Evolutionary conservation across 352 stramenopile genomes (phyloP), one percentile per base, ranked within the genome.

Genomic region (Phytophthora idaei): DNA sequence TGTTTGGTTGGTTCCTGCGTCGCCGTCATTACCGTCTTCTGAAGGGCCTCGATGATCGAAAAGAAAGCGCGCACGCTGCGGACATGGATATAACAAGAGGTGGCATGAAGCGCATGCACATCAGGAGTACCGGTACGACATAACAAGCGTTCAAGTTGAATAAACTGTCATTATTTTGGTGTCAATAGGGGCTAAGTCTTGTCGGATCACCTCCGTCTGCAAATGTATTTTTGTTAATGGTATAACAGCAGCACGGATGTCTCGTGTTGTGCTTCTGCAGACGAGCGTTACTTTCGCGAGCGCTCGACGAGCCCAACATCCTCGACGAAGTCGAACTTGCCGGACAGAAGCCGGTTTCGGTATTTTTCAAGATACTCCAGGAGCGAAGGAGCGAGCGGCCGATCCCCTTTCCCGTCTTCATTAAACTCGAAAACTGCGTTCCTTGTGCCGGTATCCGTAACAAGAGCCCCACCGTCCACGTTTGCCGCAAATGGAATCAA

Each of bases 291-390:
- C 68, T 92, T 92, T 51, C 78, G 71, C 21, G 83, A 88, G 51
- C 83, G 83, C 64, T 95, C 85, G 37, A 94, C 82, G 51, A 94
- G 63, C 2, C 86, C 88, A n/a, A 93, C 77, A 58, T 90, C 88
- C 31, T 94, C 83, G 42, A 96, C 76, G 56, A 87, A 96, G 68
- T 94, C 85, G 51, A 88, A 94, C 29, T 92, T 83, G 27, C 83
- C 83, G 0, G 85, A 92, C 27, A 96, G 71, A 54, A 96, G 73
- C n/a, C 80, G 74, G 76, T 94, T 93, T 51, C 86, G 78, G 62
- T 92, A 96, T 39, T 72, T 78, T 44, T 96, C 88, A 37, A 96
- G 69, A 62, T 85, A 94, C 42, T 90, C 69, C 39, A 85, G 73
- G 12, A 95, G 72, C 54, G 86, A 82, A 1, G 77, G 41, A 2